phyloP scores from a whole-genome alignment of 495 filamentous ascomycete species.

The Antarctomyces pellizariae region DNA sequence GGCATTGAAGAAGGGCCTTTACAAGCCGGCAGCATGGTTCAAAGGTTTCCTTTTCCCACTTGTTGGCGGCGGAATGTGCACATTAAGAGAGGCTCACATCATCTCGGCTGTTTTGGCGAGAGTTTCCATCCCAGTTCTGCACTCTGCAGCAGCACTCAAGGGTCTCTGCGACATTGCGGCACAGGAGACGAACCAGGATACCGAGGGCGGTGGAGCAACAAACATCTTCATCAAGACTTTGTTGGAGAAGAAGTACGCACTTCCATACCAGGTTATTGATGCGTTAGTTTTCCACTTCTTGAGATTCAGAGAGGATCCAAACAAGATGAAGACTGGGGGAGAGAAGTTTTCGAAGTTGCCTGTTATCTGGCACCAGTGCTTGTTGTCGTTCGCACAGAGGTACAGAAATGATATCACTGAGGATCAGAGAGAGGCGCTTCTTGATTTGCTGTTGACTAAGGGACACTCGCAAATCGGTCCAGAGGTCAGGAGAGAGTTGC shows the following conservation, averaged over 20 bases:
- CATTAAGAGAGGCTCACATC: conserved; percentile 77
- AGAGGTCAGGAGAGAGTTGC: conserved; percentile 71
- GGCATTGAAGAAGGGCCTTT: conserved; percentile 72
- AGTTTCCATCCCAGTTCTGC: conserved; percentile 61
- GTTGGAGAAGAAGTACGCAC: conserved; percentile 88
- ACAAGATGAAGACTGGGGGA: conserved; percentile 15
- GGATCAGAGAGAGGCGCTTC: conserved; percentile 73
- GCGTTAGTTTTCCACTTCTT: conserved; percentile 90
- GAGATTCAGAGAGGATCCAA: conserved; percentile 42
- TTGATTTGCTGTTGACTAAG: conserved; percentile 69
- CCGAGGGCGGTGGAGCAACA: conserved; percentile 58
- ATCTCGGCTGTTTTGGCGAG: conserved; percentile 60
- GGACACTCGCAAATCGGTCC: conserved; percentile 79
- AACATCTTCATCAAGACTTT: conserved; percentile 84
- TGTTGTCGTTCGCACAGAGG: conserved; percentile 77
- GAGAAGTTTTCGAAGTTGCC: conserved; percentile 39
- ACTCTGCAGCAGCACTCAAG: conserved; percentile 79
- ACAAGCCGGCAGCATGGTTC: conserved; percentile 93
- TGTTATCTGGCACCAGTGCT: conserved; percentile 69
- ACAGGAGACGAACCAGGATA: conserved; percentile 46
- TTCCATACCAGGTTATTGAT: conserved; percentile 87
- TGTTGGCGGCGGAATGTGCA: conserved; percentile 45
- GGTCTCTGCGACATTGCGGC: conserved; percentile 83
- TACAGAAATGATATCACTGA: conserved; percentile 87
- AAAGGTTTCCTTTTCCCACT: conserved; percentile 90